Base-by-base conservation (phyloP, 371 early-diverging fungal species). In the Batkoa obscura region DNA sequence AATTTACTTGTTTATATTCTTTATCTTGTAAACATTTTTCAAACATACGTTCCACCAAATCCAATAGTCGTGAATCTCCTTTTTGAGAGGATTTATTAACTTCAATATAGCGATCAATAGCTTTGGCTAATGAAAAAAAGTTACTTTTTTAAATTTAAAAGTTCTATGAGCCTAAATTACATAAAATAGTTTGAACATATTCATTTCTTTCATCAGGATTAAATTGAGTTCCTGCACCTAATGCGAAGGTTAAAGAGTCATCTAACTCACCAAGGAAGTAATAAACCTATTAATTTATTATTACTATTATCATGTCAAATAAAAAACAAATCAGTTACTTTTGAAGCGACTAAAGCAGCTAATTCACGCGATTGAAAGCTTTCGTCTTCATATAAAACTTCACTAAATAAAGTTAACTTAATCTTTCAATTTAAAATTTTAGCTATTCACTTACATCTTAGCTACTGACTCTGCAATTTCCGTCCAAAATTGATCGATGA, bases 401-500 rank as follows among this genome's bases (percentile, higher is more conserved):
- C 94, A 64, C 90, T 90, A 65, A 8, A 15, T 17, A 35, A 17
- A 13, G 9, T 32, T 39, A n/a, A 50, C 9, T 59, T 5, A 47
- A 37, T 36, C 13, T 13, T 32, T 6, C 39, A 31, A 8, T n/a
- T 10, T 2, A 23, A 3, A 42, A 33, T n/a, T n/a, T n/a, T n/a
- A n/a, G n/a, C n/a, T n/a, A n/a, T n/a, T n/a, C n/a, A 49, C 71
- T 66, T 76, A 88, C 88, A 94, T 94, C 69, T 90, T 90, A 4
- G 91, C 76, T 50, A 95, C 79, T 8, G 85, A 76, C 64, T 97
- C 98, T 34, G 95, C 78, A 57, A 95, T 90, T 66, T 95, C 98
- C 13, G 93, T 84, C 98, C 98, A 97, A 67, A 94, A 94, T 60
- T 83, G 81, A 72, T 91, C 88, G 48, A 94, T 88, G 56, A 91